Percentiles rank a stretch among this genome's conserved stretches.
These are phyloP conservation scores for Fraxinus sp. DNA, from an alignment of 305 asterid genomes.

Conservation along the genomic window DNA sequence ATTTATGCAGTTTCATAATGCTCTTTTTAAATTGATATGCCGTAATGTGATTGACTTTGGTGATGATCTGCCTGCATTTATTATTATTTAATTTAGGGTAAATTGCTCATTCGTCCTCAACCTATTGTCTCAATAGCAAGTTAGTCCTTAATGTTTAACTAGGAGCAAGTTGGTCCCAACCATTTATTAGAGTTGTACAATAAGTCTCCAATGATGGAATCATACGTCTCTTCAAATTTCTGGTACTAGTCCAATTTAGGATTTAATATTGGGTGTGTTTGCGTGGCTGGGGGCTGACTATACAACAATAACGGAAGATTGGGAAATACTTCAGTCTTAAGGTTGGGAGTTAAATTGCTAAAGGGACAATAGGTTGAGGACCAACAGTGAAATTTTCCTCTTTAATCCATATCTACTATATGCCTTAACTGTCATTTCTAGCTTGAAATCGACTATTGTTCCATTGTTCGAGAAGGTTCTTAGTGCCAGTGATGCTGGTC, in stretches of 20 bases:
- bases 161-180: not conserved
- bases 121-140: not conserved
- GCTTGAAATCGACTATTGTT: constrained; percentile 72
- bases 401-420: constrained; percentile 14
- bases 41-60: not conserved
- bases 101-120: not conserved
- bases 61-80: not conserved
- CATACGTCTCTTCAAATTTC: not conserved
- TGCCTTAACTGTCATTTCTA: constrained; percentile 50
- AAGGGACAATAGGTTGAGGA: not conserved
- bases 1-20: not conserved
- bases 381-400: not conserved
- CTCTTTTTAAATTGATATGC: not conserved
- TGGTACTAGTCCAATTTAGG: not conserved
- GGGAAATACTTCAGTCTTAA: not conserved
- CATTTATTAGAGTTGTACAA: not conserved
- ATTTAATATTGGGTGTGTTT: not conserved
- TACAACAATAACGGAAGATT: not conserved
- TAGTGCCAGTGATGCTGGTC: constrained; percentile 98
- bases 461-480: constrained; percentile 93
- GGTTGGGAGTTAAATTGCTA: not conserved
- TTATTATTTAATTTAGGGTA: not conserved
- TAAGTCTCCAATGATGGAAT: not conserved
- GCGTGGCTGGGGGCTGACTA: not conserved
- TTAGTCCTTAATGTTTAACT: not conserved